A percentile compares a stretch with the other conserved stretches of the same genome.
Conservation (phyloP, 805 yeast species). For the Lachancea waltii region DNA sequence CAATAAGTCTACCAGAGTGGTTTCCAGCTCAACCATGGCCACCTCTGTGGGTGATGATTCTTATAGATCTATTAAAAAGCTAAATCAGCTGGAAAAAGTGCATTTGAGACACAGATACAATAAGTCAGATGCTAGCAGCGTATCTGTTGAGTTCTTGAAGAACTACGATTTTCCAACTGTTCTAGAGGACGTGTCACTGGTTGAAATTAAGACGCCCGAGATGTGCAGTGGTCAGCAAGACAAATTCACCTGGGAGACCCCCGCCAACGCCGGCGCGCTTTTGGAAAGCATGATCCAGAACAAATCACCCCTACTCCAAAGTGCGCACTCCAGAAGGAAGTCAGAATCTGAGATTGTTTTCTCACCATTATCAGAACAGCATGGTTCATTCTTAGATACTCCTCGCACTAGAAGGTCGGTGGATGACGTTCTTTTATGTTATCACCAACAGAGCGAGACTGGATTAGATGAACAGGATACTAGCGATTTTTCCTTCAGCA, state of each 20-base stretch:
- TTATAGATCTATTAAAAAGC: conserved; percentile 10
- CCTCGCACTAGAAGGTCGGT: conserved; percentile 23
- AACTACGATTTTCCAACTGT: conserved; percentile 29
- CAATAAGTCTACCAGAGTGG: conserved; percentile 10
- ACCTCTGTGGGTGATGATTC: conserved; percentile 18
- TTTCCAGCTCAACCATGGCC: conserved; percentile 31
- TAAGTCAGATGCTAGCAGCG: conserved; percentile 16
- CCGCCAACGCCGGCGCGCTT: conserved; percentile 6
- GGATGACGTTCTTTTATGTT: conserved; percentile 29
- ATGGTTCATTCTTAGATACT: conserved; percentile 10
- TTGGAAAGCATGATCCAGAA: conserved; percentile 10
- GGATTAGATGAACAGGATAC: conserved; percentile 17
- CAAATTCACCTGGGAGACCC: conserved; percentile 13
- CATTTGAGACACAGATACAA: conserved; percentile 15
- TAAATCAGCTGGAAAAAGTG: conserved; percentile 16
- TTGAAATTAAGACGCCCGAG: conserved; percentile 13
- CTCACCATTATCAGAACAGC: conserved; percentile 23
- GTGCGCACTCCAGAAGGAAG: conserved; percentile 10
- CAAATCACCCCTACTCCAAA: conserved; percentile 1
- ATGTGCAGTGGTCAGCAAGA: conserved; percentile 6
- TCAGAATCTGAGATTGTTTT: conserved; percentile 18
- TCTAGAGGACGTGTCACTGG: conserved; percentile 18
- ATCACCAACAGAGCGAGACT: conserved; percentile 23
- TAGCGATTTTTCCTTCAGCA: conserved; percentile 10
- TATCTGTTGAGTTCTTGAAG: conserved; percentile 24